Evolutionary conservation across 768 basidiomycete genomes (phyloP).

Genomic region (Gymnopilus dilepis): DNA sequence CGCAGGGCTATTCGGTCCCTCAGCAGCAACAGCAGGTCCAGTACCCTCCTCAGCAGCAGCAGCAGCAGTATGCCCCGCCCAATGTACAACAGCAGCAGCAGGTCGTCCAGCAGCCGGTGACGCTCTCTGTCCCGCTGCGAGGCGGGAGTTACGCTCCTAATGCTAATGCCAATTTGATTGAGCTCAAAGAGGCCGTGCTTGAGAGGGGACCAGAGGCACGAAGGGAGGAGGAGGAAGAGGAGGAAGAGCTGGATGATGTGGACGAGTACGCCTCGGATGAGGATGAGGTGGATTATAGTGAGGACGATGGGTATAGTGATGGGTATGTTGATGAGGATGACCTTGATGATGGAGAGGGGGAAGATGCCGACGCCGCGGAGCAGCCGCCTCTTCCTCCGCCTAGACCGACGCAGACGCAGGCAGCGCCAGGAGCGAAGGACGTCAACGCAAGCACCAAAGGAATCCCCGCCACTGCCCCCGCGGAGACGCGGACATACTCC

Average conservation of each 20-base stretch:
- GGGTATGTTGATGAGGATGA: no score
- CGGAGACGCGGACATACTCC: conserved; percentile 16
- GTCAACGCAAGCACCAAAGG: no score
- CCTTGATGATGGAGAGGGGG: conserved; percentile 24
- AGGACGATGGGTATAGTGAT: conserved; percentile 16
- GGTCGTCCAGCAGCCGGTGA: neutral
- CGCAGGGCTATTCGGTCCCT: conserved; percentile 11
- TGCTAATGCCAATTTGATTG: conserved; percentile 17
- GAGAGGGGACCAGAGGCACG: neutral
- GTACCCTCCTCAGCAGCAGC: no score
- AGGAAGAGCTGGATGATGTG: conserved; percentile 29
- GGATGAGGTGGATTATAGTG: conserved; percentile 21
- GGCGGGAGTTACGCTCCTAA: conserved; percentile 6
- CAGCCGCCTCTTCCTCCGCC: no score
- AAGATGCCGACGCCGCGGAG: neutral
- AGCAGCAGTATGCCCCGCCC: no score
- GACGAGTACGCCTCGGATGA: conserved; percentile 29
- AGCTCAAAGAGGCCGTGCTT: conserved; percentile 25
- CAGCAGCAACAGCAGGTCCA: neutral
- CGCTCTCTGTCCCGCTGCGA: conserved; percentile 5
- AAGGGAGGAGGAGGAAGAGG: conserved; percentile 30
- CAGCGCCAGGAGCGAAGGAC: no score
- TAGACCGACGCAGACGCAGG: no score
- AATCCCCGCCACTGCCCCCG: neutral
- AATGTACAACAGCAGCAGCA: conserved; percentile 11